phyloP scores from a whole-genome alignment of 2,329 filamentous ascomycete species.

The Davidsoniella neocaledoniae region DNA sequence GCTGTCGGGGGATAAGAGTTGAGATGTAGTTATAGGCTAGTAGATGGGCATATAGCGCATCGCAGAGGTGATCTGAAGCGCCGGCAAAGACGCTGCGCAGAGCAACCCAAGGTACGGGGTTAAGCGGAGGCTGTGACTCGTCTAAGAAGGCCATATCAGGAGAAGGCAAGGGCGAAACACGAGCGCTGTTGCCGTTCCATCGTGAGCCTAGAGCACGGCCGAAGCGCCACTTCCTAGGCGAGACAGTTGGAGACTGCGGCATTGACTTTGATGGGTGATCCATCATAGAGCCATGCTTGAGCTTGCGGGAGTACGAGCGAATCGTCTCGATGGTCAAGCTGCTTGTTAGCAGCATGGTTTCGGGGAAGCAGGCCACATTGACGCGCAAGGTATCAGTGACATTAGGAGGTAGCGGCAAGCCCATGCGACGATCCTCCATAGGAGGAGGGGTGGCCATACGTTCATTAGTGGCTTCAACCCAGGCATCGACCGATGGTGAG shows the following conservation, averaged over 20 bases:
- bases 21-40: conserved; percentile 42
- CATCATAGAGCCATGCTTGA: conserved; percentile 22
- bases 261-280: neutral
- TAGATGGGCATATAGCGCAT: conserved; percentile 42
- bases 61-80: conserved; percentile 37
- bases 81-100: conserved; percentile 35
- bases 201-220: conserved; percentile 6
- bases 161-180: neutral
- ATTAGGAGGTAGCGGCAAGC: conserved; percentile 34
- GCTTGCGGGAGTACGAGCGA: conserved; percentile 35
- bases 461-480: conserved; percentile 21
- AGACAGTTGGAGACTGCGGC: neutral
- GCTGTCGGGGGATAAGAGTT: conserved; percentile 16
- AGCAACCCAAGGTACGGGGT: conserved; percentile 22
- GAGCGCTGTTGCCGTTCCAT: neutral
- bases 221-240: conserved; percentile 11
- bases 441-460: neutral
- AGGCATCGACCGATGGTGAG: conserved; percentile 20
- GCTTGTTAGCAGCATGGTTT: conserved; percentile 39
- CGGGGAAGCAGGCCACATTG: conserved; percentile 39
- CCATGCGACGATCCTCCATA: conserved; percentile 12
- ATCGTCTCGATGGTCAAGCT: conserved; percentile 42
- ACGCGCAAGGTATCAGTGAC: conserved; percentile 37
- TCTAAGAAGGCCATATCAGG: neutral
- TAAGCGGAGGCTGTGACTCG: neutral